Conservation (phyloP, 148 eudicot species). For the Vaccinium darrowii region DNA sequence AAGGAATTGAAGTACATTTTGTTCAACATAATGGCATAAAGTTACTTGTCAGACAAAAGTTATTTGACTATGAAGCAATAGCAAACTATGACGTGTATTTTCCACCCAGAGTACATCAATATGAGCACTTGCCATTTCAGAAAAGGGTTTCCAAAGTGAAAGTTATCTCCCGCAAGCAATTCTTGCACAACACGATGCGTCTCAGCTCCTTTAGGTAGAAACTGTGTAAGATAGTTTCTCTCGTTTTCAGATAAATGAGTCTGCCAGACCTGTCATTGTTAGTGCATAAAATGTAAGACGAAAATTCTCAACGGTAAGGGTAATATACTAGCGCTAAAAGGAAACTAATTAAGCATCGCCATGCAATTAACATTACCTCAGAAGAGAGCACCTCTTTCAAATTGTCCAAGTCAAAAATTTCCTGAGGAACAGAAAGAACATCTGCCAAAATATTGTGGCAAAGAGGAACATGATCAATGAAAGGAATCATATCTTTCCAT, state of each 20-base stretch:
- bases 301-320: not conserved
- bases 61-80: not conserved
- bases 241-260: constrained; percentile 64
- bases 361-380: constrained; percentile 47
- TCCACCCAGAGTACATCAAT: not conserved
- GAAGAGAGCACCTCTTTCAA: constrained; percentile 58
- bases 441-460: constrained; percentile 56
- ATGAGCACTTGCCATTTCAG: constrained; percentile 58
- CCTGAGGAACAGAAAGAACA: constrained; percentile 59
- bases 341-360: constrained; percentile 9
- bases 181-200: constrained; percentile 49
- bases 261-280: constrained; percentile 68
- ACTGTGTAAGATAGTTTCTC: constrained; percentile 57
- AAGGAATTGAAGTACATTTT: not conserved
- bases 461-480: constrained; percentile 35
- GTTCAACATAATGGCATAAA: not conserved
- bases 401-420: constrained; percentile 62
- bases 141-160: constrained; percentile 76
- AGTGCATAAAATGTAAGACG: constrained; percentile 2
- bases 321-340: not conserved
- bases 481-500: constrained; percentile 54
- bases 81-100: not conserved
- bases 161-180: constrained; percentile 66
- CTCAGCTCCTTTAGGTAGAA: constrained; percentile 63
- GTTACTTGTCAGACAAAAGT: not conserved